Evolutionary conservation across 805 yeast species (phyloP).

Genomic region (Yamadazyma akitaensis): DNA sequence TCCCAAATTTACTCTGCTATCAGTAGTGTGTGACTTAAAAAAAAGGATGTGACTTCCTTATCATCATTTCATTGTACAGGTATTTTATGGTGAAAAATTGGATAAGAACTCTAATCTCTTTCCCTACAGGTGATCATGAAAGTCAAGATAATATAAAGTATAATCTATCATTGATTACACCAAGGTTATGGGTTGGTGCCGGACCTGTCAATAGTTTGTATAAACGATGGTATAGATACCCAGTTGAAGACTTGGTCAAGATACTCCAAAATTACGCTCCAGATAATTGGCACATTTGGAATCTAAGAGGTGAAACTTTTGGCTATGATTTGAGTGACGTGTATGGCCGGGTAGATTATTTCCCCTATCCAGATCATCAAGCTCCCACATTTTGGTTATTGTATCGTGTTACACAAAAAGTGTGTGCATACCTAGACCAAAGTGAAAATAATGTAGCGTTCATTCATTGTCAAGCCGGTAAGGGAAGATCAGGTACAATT

Average conservation of each 20-base stretch:
- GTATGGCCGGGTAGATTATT: slow-evolving; percentile 29
- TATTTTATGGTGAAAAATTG: background rate
- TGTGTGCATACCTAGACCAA: slow-evolving; percentile 40
- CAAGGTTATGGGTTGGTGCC: slow-evolving; percentile 67
- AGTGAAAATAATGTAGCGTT: slow-evolving; percentile 51
- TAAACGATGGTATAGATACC: slow-evolving; percentile 49
- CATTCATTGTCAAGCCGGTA: slow-evolving; percentile 87
- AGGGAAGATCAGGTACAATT: slow-evolving; percentile 84
- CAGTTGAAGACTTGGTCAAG: slow-evolving; percentile 47
- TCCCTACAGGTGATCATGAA: slow-evolving; percentile 19
- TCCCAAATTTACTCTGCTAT: background rate
- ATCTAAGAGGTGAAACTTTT: slow-evolving; percentile 59
- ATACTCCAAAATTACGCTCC: slow-evolving; percentile 49
- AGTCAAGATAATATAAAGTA: slow-evolving; percentile 21
- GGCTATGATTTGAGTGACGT: slow-evolving; percentile 41
- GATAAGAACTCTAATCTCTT: slow-evolving; percentile 2
- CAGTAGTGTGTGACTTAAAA: background rate
- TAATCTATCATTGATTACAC: slow-evolving; percentile 67
- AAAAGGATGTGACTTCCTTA: background rate
- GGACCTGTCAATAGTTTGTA: slow-evolving; percentile 55
- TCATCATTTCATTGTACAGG: background rate
- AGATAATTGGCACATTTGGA: slow-evolving; percentile 68
- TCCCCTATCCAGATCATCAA: slow-evolving; percentile 75
- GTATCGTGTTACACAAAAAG: slow-evolving; percentile 39
- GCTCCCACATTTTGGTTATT: slow-evolving; percentile 65